Base-by-base conservation (phyloP, 345 rosid species). In the Dipteronia dyeriana region DNA sequence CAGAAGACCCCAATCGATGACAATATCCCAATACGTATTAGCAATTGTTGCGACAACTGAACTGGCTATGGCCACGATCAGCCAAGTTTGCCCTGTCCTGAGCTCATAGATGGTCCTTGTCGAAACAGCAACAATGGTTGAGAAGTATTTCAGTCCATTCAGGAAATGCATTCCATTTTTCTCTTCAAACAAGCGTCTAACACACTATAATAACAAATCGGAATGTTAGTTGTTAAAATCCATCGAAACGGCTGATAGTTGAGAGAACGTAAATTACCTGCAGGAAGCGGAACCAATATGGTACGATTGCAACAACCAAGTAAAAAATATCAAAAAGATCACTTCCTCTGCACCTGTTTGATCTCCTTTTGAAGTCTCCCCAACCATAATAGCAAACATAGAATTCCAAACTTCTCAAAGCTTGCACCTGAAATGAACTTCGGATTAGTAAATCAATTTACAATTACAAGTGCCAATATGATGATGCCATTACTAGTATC, bases 1-100 rank as follows among this genome's bases (percentile, higher is more conserved):
- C 80, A 94, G 81, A 65, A 92, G 95, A 74, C 97, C 98, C 97
- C 98, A 91, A 51, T 92, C 97, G 6, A 78, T 79, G 56, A 87
- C 91, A 59, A 94, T 70, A 74, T 92, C 98, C 97, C 98, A 91
- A n/a, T 91, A 90, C 6, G 90, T 87, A 59, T 69, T 84, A 74
- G 68, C 39, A 51, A 90, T 19, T 1, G 92, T 91, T 17, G 94
- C 91, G 67, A 87, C 59, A 64, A 66, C 85, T 22, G 97, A 89
- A 10, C 86, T 85, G 41, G 80, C 80, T 23, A 84, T 90, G n/a
- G 94, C 88, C 53, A 86, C 19, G 1, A 88, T 88, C 79, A 79
- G 78, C 94, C 78, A 80, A 45, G 49, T 76, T 8, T 38, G 71
- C 53, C 79, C 85, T 70, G 0, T 70, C 53, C 65, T 82, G 38